Percentiles rank a stretch among this genome's conserved stretches.
phyloP scores from a whole-genome alignment of 257 asterid genomes.

The Fraxinus pennsylvanica region DNA sequence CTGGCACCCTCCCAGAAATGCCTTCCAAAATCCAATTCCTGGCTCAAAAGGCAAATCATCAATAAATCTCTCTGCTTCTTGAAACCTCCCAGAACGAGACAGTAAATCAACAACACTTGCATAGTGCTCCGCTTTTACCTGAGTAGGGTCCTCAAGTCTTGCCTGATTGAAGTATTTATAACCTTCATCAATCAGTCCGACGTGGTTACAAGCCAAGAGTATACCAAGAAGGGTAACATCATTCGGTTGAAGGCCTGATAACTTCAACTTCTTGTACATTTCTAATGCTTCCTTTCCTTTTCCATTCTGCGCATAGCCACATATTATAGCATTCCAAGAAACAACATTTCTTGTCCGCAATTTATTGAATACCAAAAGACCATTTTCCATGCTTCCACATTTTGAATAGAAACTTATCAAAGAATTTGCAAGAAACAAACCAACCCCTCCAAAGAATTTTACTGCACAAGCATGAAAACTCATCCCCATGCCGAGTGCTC shows the following conservation, averaged over 20 bases:
- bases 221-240: constrained; percentile 70
- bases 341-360: constrained; percentile 48
- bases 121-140: constrained; percentile 67
- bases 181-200: constrained; percentile 66
- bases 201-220: constrained; percentile 69
- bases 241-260: constrained; percentile 43
- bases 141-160: constrained; percentile 35
- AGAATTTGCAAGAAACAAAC: constrained; percentile 61
- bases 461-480: constrained; percentile 78
- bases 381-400: constrained; percentile 80
- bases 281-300: constrained; percentile 54
- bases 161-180: constrained; percentile 51
- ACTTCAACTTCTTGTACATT: constrained; percentile 48
- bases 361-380: constrained; percentile 45
- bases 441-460: constrained; percentile 62
- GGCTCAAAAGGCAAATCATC: constrained; percentile 74
- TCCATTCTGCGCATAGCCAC: constrained; percentile 87
- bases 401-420: constrained; percentile 77
- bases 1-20: constrained; percentile 77
- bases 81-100: constrained; percentile 78
- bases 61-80: constrained; percentile 61
- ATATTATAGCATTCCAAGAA: constrained; percentile 81
- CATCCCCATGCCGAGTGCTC: constrained; percentile 73
- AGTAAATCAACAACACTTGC: constrained; percentile 75
- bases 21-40: constrained; percentile 89